Conservation (phyloP, 2,329 filamentous ascomycete species). For the Cladosporium sp. region DNA sequence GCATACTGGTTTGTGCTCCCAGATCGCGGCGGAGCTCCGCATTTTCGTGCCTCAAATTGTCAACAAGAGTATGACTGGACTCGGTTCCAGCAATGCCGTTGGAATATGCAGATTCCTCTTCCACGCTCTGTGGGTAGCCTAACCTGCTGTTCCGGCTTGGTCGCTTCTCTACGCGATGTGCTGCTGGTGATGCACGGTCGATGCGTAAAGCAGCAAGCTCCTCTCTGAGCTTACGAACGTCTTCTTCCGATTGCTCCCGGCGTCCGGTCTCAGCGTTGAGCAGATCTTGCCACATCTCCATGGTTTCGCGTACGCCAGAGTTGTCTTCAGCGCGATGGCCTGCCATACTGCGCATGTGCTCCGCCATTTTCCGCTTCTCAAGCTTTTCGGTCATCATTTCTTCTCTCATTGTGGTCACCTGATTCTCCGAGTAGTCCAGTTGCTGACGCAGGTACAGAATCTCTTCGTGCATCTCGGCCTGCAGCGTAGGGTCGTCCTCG, state of each 20-base stretch:
- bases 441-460: constrained; percentile 78
- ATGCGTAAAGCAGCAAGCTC: constrained; percentile 59
- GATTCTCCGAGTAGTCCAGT: constrained; percentile 75
- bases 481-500: constrained; percentile 33
- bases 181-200: constrained; percentile 41
- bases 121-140: constrained; percentile 31
- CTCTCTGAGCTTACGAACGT: constrained; percentile 77
- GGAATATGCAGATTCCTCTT: constrained; percentile 35
- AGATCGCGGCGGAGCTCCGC: constrained; percentile 88
- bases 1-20: constrained; percentile 93
- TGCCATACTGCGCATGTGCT: constrained; percentile 65
- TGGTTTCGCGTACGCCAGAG: constrained; percentile 36
- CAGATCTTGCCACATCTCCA: constrained; percentile 92
- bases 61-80: constrained; percentile 45
- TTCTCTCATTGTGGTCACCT: constrained; percentile 75
- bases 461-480: constrained; percentile 75
- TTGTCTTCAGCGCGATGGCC: constrained; percentile 28
- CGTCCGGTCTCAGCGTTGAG: constrained; percentile 86
- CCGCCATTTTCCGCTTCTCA: constrained; percentile 81
- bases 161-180: constrained; percentile 36
- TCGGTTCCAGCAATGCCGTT: constrained; percentile 31
- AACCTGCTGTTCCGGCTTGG: constrained; percentile 37
- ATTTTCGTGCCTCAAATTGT: constrained; percentile 86
- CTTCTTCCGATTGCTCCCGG: constrained; percentile 84
- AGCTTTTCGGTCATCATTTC: constrained; percentile 75